Evolutionary conservation across 495 filamentous ascomycete species (phyloP).

Genomic region (Astrothelium subdiscretum): DNA sequence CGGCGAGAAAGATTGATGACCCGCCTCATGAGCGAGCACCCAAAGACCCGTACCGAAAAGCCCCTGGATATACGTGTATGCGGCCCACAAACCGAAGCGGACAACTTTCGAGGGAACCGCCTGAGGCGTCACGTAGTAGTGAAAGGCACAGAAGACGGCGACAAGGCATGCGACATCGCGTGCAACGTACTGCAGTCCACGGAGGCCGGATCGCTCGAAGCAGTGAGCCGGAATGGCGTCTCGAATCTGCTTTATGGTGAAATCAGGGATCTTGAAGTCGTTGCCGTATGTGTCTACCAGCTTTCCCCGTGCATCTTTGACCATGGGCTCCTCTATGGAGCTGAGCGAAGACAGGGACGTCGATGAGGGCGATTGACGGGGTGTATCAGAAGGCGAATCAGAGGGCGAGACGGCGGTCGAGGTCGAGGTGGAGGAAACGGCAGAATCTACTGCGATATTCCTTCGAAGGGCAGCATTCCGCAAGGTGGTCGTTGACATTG

Average conservation of each 20-base stretch:
- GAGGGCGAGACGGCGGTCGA: constrained; percentile 56
- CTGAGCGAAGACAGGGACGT: constrained; percentile 86
- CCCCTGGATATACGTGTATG: constrained; percentile 64
- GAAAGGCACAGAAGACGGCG: constrained; percentile 53
- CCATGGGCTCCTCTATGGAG: constrained; percentile 41
- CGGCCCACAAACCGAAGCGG: constrained; percentile 45
- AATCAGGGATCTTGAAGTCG: constrained; percentile 61
- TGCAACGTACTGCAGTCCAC: constrained; percentile 53
- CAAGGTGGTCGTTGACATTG: constrained; percentile 49
- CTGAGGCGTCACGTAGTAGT: constrained; percentile 49
- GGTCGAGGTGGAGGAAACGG: constrained; percentile 46
- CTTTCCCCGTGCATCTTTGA: constrained; percentile 24
- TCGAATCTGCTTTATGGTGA: constrained; percentile 68
- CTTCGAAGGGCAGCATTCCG: constrained; percentile 41
- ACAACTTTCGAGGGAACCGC: constrained; percentile 40
- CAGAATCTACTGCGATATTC: constrained; percentile 38
- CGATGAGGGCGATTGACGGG: constrained; percentile 59
- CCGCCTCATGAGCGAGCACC: constrained; percentile 82
- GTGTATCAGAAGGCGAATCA: constrained; percentile 46
- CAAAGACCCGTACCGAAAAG: constrained; percentile 70
- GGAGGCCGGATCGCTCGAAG: constrained; percentile 56
- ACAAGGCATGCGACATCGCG: constrained; percentile 55
- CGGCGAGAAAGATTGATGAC: constrained; percentile 62
- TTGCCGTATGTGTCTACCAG: constrained; percentile 61
- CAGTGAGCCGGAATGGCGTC: constrained; percentile 77